Evolutionary conservation across 208 protist genomes (phyloP).

Genomic region (Crithidia expoeki): DNA sequence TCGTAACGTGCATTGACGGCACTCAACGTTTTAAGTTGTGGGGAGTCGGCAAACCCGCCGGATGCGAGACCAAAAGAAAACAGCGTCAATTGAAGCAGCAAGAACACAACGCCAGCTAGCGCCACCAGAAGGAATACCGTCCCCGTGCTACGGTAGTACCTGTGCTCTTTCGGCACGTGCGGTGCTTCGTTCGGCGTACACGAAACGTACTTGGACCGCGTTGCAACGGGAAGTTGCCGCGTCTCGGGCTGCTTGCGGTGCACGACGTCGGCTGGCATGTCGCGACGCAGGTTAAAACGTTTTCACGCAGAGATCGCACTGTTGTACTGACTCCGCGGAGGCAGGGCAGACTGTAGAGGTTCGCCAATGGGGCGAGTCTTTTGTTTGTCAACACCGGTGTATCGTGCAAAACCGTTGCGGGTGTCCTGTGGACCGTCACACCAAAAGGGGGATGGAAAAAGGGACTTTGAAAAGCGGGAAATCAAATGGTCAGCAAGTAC

Average conservation of each 20-base stretch:
- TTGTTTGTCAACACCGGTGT: too few species aligned
- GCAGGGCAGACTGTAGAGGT: too few species aligned
- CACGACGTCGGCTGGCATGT: not conserved
- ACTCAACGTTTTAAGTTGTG: not conserved
- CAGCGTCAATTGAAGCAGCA: not conserved
- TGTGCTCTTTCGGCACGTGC: not conserved
- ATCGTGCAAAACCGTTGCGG: too few species aligned
- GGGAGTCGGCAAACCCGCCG: not conserved
- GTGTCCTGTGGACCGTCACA: too few species aligned
- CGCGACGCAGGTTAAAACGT: too few species aligned
- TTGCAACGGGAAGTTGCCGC: not conserved
- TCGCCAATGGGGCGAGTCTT: too few species aligned
- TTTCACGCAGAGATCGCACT: too few species aligned
- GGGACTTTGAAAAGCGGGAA: too few species aligned
- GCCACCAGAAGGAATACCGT: not conserved
- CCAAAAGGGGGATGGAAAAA: too few species aligned
- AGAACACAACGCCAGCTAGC: not conserved
- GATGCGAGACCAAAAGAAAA: not conserved
- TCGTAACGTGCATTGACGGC: not conserved
- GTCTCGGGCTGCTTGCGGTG: not conserved
- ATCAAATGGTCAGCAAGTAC: too few species aligned
- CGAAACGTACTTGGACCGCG: too few species aligned
- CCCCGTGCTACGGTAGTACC: not conserved
- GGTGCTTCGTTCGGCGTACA: not conserved
- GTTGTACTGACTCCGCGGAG: too few species aligned